Base-by-base conservation (phyloP, 495 filamentous ascomycete species). In the Trypethelium eluteriae region DNA sequence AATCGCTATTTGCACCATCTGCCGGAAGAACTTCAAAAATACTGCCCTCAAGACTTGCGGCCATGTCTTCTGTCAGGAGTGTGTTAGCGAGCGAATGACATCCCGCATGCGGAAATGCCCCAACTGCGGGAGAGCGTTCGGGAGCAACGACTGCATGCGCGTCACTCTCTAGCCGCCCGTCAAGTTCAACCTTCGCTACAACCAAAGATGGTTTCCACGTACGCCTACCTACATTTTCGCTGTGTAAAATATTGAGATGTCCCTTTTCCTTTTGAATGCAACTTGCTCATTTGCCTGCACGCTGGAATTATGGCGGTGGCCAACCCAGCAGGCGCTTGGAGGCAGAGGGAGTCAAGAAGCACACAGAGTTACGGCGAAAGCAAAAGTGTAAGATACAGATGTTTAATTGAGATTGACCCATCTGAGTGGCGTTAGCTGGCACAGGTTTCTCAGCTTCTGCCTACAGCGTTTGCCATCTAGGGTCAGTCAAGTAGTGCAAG, bases 61-160 rank as follows among this genome's bases (percentile, higher is more conserved):
- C n/a, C 94, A 98, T 77, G 86, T 96, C 32, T 96, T 98, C 76
- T 98, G 94, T 84, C 86, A 84, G 70, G 83, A 86, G 36, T 98
- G 94, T 74, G 89, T 97, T 73, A 88, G 96, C 36, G 90, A 96
- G 64, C 88, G 93, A 72, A 85, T 96, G 63, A 81, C 83, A 9
- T 94, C 93, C 67, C 89, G 94, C 41, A 92, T 90, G 74, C 85
- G 94, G 66, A 98, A 98, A 77, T 98, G 94, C 72, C 94, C 94
- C 4, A 93, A 88, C 71, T 98, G 94, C 80, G 89, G 87, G 74
- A 87, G 87, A 75, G 86, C 91, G 2, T 98, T 98, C 73, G 92
- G 93, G 67, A 86, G 86, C 70, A 90, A 87, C 68, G 94, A 98
- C 76, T 84, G 88, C 67, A 92, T 96, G 89, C 71, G 81, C 39